Base-by-base conservation (phyloP, 1,139 yeast species). In the Kurtzmaniella natalensis region DNA sequence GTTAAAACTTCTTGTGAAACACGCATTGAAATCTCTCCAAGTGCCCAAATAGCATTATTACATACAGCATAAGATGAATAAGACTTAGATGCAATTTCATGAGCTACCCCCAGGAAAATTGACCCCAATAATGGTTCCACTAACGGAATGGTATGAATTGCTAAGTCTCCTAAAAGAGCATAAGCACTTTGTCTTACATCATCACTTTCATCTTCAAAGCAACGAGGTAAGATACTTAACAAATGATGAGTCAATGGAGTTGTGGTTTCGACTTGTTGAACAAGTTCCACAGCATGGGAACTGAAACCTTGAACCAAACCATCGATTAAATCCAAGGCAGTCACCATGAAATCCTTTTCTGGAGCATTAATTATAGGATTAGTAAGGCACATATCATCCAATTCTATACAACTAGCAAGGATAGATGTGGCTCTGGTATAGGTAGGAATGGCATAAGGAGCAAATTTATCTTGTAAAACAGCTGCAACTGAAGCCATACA, bases 131-230 rank as follows among this genome's bases (percentile, higher is more conserved):
- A 65, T 1, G 88, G 85, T 34, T 61, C 58, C 20, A 84, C 61
- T n/a, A 75, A 60, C 3, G 56, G 55, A 49, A 76, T 61, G n/a
- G 78, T 64, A 52, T 59, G 70, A 38, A 81, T 85, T 25, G 82
- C 85, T 63, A 82, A 72, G 55, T 92, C 98, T 25, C 98, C 98
- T 19, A 92, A 57, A 31, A 92, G 62, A 0, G 97, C 97, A 61
- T 81, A 88, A 1, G 94, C 86, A 37, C 89, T 80, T 60, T 92
- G 98, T 45, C 97, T 76, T 18, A 92, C 96, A 53, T 92, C 97
- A 43, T 78, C 80, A 22, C 71, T 73, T 16, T 77, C 74, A 53
- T 88, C 96, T 43, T 81, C 83, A 44, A 88, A 70, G 53, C 95
- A 84, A 33, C 76, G 70, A 30, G 83, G 51, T 38, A 92, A 52